These are phyloP conservation scores for Dendrobium chrysotoxum DNA, from an alignment of 106 monocot genomes.

Conservation along the genomic window DNA sequence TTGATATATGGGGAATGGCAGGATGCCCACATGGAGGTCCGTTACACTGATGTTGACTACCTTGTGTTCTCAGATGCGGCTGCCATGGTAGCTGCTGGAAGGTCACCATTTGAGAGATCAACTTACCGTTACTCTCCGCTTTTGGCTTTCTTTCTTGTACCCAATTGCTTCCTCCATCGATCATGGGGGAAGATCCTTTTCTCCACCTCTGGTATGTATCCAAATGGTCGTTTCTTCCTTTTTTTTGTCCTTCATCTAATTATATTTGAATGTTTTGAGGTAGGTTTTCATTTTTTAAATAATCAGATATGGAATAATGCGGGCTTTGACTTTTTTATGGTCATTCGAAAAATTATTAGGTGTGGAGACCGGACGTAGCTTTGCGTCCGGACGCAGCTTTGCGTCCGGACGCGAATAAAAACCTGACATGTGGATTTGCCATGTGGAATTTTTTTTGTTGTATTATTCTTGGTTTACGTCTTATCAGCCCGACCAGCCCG, in stretches of 20 bases:
- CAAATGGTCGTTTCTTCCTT: not conserved
- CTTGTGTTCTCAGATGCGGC: constrained; percentile 86
- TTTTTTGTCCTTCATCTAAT: not conserved
- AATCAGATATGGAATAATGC: too few relatives aligned
- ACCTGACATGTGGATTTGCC: too few relatives aligned
- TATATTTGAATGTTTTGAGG: too few relatives aligned
- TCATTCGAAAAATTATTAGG: too few relatives aligned
- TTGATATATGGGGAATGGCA: constrained; percentile 79
- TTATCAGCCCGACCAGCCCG: too few relatives aligned
- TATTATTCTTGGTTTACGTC: too few relatives aligned
- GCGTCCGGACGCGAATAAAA: too few relatives aligned
- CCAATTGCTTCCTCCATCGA: constrained; percentile 39
- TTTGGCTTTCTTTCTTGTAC: constrained; percentile 54
- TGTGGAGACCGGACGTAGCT: too few relatives aligned
- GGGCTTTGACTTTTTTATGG: too few relatives aligned
- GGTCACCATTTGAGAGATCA: constrained; percentile 70
- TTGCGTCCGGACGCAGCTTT: too few relatives aligned
- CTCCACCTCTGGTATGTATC: constrained; percentile 40
- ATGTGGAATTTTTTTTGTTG: too few relatives aligned
- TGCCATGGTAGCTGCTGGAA: constrained; percentile 34
- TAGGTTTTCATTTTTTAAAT: too few relatives aligned
- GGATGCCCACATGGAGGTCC: constrained; percentile 78
- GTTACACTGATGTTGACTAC: constrained; percentile 91
- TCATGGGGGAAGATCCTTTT: constrained; percentile 70
- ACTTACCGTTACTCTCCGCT: constrained; percentile 76